Base-by-base conservation (phyloP, 371 early-diverging fungal genomes). In the Saksenaea oblongispora region DNA sequence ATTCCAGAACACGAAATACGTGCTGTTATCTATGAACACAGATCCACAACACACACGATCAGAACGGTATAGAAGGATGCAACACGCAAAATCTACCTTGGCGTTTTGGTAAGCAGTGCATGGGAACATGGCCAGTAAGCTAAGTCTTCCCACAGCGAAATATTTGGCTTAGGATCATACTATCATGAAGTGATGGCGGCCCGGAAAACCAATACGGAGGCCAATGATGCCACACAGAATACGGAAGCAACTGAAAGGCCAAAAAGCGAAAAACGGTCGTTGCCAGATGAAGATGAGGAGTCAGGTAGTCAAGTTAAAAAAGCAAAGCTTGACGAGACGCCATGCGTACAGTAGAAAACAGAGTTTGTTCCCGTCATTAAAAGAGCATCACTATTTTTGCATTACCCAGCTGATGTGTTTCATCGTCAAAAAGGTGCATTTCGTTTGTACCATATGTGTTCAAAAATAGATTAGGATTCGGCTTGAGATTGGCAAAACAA, bases 1-100 rank as follows among this genome's bases (percentile, higher is more conserved):
- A 5, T 93, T 82, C 69, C 78, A 88, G 56, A 96, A 95, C 78
- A 86, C 92, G 47, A 98, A 98, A 75, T 98, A 96, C 76, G 87
- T 88, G 2, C 65, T 95, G 22, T 74, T 95, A 80, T 89, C 93
- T 58, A 95, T 96, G 92, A 84, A 87, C 62, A 84, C 82, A 4
- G 83, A 89, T 5, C 67, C 84, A n/a, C 70, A 71, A 53, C 75
- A 79, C 62, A 82, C 83, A 13, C 80, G 77, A 51, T 78, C 85
- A 1, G 62, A 74, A 0, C 57, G 72, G 27, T 91, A 86, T 58
- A 58, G 70, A 8, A 65, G 62, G 14, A 74, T 89, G 17, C 78
- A 78, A 22, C 68, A 72, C 13, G 66, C 87, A 27, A 91, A 87
- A 66, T 73, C 76, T n/a, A 79, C 73, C 47, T 58, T 76, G 39